A percentile compares a stretch with the other conserved stretches of the same genome.
These are phyloP conservation scores for Clarkia xantiana DNA, from an alignment of 345 rosid genomes.

Conservation along the genomic window DNA sequence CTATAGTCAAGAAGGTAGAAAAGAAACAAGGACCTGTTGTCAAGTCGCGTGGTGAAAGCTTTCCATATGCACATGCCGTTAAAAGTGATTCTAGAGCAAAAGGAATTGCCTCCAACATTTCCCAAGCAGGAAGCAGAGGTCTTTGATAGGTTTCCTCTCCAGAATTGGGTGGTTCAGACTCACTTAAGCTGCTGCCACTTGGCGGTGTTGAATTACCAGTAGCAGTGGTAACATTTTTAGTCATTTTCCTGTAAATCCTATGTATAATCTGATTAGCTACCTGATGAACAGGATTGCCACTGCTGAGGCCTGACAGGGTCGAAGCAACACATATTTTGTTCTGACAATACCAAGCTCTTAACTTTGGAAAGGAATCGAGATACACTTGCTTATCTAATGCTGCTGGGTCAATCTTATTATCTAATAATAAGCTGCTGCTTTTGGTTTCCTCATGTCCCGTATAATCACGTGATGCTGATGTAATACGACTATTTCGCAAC, in stretches of 20 bases:
- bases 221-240: slow-evolving; percentile 15
- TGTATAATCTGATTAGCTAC: slow-evolving; percentile 39
- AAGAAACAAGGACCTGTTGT: slow-evolving; percentile 29
- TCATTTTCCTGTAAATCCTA: slow-evolving; percentile 46
- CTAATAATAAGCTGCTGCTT: too few relatives aligned
- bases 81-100: slow-evolving; percentile 47
- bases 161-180: slow-evolving; percentile 18
- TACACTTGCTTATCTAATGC: slow-evolving; percentile 24
- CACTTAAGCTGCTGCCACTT: slow-evolving; percentile 19
- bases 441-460: slow-evolving; percentile 13
- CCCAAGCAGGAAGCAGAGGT: slow-evolving; percentile 57
- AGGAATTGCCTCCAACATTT: slow-evolving; percentile 51
- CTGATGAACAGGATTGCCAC: slow-evolving; percentile 43
- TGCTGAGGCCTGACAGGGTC: slow-evolving; percentile 32
- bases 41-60: slow-evolving; percentile 49
- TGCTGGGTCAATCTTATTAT: background rate
- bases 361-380: slow-evolving; percentile 39
- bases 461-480: slow-evolving; percentile 12
- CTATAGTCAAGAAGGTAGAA: slow-evolving; percentile 5
- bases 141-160: slow-evolving; percentile 35
- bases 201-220: slow-evolving; percentile 24
- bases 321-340: slow-evolving; percentile 48
- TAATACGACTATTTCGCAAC: slow-evolving; percentile 29
- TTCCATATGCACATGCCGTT: slow-evolving; percentile 62
- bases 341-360: slow-evolving; percentile 59